Conservation (phyloP, 441 rosid species). For the Breynia disticha region DNA sequence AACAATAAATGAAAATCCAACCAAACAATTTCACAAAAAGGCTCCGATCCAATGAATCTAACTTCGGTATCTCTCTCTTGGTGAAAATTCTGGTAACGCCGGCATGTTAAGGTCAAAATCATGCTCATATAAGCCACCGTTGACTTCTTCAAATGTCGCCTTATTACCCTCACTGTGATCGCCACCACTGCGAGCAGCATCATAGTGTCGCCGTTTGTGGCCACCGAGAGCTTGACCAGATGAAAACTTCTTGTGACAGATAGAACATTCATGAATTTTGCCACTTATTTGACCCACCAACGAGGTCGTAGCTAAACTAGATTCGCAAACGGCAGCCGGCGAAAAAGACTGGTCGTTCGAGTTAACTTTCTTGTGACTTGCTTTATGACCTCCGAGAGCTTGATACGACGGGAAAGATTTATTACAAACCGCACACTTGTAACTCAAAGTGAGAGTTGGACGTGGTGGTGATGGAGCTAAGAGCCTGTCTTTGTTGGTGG, state of each 20-base stretch:
- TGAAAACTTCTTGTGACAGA: slow-evolving; percentile 57
- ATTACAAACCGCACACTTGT: slow-evolving; percentile 34
- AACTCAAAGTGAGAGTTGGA: slow-evolving; percentile 6
- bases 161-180: slow-evolving; percentile 1
- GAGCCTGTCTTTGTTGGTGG: neutral
- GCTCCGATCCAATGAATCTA: too few relatives aligned
- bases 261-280: slow-evolving; percentile 28
- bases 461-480: neutral
- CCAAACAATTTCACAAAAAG: too few relatives aligned
- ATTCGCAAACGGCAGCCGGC: too few relatives aligned
- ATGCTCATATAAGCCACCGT: slow-evolving; percentile 20
- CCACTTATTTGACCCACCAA: neutral
- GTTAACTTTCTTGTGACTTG: slow-evolving; percentile 33
- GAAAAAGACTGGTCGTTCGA: slow-evolving; percentile 4
- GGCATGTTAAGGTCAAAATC: slow-evolving; percentile 54
- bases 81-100: slow-evolving; percentile 22
- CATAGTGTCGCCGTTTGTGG: slow-evolving; percentile 81
- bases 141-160: slow-evolving; percentile 9
- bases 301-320: too few relatives aligned
- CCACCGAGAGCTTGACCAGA: slow-evolving; percentile 87
- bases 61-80: neutral
- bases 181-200: slow-evolving; percentile 16
- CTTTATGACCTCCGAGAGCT: slow-evolving; percentile 47
- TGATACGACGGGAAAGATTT: slow-evolving; percentile 33
- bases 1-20: too few relatives aligned